A percentile compares a stretch with the other conserved stretches of the same genome.
Evolutionary conservation across 2,329 filamentous ascomycete genomes (phyloP).

Genomic region (Aureobasidium lini): DNA sequence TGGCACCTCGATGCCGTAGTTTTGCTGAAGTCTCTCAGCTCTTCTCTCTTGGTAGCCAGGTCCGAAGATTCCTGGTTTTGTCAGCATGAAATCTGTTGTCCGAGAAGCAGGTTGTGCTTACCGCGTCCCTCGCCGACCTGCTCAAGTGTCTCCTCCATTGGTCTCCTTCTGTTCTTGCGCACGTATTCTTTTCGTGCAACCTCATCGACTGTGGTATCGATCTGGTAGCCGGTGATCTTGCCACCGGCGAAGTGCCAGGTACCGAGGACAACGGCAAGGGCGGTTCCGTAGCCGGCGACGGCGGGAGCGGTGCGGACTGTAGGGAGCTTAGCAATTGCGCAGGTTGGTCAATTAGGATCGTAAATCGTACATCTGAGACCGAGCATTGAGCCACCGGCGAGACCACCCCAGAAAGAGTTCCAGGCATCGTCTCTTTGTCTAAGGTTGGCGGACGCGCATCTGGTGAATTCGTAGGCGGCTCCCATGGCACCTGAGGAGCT

Average conservation of each 20-base stretch:
- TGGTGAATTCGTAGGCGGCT: constrained; percentile 70
- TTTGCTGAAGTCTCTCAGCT: constrained; percentile 71
- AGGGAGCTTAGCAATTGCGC: constrained; percentile 16
- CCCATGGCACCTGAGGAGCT: constrained; percentile 58
- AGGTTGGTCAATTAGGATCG: neutral
- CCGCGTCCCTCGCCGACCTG: constrained; percentile 83
- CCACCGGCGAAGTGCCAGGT: constrained; percentile 63
- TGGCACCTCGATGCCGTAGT: constrained; percentile 74
- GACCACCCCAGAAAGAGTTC: constrained; percentile 69
- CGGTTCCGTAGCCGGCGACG: constrained; percentile 60
- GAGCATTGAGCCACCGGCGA: constrained; percentile 64
- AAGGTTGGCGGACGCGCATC: constrained; percentile 71
- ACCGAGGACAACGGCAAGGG: constrained; percentile 51
- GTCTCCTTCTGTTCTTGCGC: constrained; percentile 65
- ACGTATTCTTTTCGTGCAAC: constrained; percentile 68
- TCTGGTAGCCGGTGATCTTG: constrained; percentile 47
- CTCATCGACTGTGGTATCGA: constrained; percentile 58
- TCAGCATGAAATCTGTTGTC: constrained; percentile 15
- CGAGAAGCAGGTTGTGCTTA: constrained; percentile 33
- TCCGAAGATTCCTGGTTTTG: constrained; percentile 60
- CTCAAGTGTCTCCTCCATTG: constrained; percentile 70
- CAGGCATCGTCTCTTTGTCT: constrained; percentile 74
- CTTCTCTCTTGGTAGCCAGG: constrained; percentile 81
- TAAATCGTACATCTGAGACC: constrained; percentile 61
- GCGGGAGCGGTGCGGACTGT: constrained; percentile 55